A percentile compares a stretch with the other conserved stretches of the same genome.
phyloP scores from a whole-genome alignment of 73 alveolate genomes.

The Blepharisma japonicum region DNA sequence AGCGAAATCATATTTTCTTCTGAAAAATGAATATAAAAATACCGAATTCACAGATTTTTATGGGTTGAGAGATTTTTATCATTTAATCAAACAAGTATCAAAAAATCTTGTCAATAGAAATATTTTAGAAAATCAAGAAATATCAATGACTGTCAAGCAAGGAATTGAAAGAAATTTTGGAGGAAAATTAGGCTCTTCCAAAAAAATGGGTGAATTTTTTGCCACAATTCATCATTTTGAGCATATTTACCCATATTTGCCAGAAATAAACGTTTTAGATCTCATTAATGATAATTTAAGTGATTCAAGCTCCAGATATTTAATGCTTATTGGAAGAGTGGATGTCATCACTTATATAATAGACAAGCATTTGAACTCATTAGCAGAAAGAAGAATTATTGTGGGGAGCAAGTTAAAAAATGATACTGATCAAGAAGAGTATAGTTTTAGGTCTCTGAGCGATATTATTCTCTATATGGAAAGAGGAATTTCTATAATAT shows the following conservation, averaged over 20 bases:
- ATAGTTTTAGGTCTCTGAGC: conserved; percentile 32
- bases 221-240: background rate
- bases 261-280: background rate
- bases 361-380: conserved; percentile 3
- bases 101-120: background rate
- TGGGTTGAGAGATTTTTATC: conserved; percentile 83
- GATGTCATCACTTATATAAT: conserved; percentile 27
- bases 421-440: conserved; percentile 37
- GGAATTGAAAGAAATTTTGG: conserved; percentile 35
- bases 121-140: background rate
- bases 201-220: background rate
- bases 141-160: background rate
- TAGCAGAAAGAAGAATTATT: background rate
- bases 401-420: conserved; percentile 40
- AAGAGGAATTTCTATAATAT: conserved; percentile 31
- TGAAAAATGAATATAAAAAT: background rate
- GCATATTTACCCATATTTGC: background rate
- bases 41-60: conserved; percentile 44
- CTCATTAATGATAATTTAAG: conserved; percentile 44
- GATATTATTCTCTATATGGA: conserved; percentile 42
- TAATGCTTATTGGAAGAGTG: conserved; percentile 46
- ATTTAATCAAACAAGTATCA: conserved; percentile 34
- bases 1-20: background rate
- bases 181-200: background rate
- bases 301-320: conserved; percentile 8